Percentiles rank a stretch among this genome's conserved stretches.
These are phyloP conservation scores for Evernia prunastri DNA, from an alignment of 495 filamentous ascomycete species.

Conservation along the genomic window DNA sequence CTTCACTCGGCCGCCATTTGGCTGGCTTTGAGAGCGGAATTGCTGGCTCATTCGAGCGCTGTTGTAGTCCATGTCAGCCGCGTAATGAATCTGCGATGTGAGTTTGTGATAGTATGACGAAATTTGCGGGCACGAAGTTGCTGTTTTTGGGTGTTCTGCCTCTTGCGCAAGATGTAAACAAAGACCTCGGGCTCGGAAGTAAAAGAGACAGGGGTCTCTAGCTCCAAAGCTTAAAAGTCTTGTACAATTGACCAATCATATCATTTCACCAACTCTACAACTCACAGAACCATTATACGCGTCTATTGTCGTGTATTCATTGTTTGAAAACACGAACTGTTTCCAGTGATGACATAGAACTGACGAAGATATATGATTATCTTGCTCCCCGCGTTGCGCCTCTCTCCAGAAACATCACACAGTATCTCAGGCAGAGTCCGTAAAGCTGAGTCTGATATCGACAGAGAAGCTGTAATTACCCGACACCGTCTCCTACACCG, in stretches of 20 bases:
- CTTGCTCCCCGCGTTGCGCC: too few species aligned
- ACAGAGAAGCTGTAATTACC: too few species aligned
- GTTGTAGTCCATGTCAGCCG: neutral
- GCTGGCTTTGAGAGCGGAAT: slow-evolving; percentile 37
- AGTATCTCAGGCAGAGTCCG: too few species aligned
- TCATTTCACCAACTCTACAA: neutral
- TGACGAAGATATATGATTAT: too few species aligned
- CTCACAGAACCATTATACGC: neutral
- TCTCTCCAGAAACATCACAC: too few species aligned
- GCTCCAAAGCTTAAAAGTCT: neutral
- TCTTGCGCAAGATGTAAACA: slow-evolving; percentile 16
- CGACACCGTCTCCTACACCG: too few species aligned
- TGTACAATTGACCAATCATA: neutral
- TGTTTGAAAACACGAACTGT: too few species aligned
- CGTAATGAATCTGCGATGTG: neutral
- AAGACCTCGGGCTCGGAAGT: neutral
- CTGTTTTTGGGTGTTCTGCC: neutral
- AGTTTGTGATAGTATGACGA: neutral
- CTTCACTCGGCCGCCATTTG: slow-evolving; percentile 39
- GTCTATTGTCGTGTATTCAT: too few species aligned
- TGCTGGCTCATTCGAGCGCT: slow-evolving; percentile 54
- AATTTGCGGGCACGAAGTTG: neutral
- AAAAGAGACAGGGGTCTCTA: neutral
- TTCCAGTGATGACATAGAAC: too few species aligned
- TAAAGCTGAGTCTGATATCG: too few species aligned